phyloP scores from a whole-genome alignment of 116 monocot species.

The Iris pallida region DNA sequence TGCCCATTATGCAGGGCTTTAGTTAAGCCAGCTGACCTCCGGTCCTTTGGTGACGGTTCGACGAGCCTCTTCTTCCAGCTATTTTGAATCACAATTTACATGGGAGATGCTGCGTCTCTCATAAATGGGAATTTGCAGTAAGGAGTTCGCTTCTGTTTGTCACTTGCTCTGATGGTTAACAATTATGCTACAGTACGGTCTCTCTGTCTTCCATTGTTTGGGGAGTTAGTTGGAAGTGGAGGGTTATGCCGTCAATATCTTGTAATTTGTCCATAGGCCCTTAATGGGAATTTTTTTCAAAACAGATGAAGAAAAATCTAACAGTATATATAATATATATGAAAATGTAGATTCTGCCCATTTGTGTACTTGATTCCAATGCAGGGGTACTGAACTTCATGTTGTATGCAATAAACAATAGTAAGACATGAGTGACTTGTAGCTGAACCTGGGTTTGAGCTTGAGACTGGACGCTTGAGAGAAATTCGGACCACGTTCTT shows the following conservation, averaged over 20 bases:
- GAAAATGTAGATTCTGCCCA: neutral
- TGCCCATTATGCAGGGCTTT: slow-evolving; percentile 51
- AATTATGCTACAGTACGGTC: neutral
- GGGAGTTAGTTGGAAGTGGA: neutral
- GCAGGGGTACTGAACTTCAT: too few relatives aligned
- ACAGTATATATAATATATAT: slow-evolving; percentile 6
- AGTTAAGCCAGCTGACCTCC: slow-evolving; percentile 41
- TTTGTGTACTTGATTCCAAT: too few relatives aligned
- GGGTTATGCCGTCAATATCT: slow-evolving; percentile 3
- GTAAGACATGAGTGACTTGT: too few relatives aligned
- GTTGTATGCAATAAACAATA: too few relatives aligned
- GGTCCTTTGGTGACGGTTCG: slow-evolving; percentile 50
- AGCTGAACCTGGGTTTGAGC: too few relatives aligned
- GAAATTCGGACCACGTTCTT: too few relatives aligned
- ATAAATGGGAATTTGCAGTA: neutral
- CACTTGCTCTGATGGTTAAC: neutral
- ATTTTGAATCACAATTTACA: slow-evolving; percentile 17
- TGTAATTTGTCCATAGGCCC: neutral
- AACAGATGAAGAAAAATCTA: neutral
- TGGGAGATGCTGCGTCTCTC: neutral
- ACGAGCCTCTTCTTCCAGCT: slow-evolving; percentile 53
- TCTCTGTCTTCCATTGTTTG: neutral
- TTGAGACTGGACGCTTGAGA: too few relatives aligned
- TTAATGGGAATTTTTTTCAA: neutral
- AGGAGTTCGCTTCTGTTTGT: neutral